phyloP scores from a whole-genome alignment of 306 rosid species.

The Fragaria iinumae region DNA sequence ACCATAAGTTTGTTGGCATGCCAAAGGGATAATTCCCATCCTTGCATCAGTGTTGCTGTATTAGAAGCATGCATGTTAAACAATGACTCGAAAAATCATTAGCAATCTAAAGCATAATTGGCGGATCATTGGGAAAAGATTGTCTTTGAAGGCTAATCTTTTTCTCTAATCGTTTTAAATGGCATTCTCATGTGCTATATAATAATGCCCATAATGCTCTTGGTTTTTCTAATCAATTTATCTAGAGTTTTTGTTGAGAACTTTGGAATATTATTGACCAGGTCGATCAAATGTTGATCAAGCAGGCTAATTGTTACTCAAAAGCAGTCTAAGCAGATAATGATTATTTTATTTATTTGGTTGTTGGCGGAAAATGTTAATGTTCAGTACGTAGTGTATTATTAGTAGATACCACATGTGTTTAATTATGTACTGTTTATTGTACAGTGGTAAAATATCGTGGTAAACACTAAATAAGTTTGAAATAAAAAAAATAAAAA shows the following conservation, averaged over 20 bases:
- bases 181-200: neutral
- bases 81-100: neutral
- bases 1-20: neutral
- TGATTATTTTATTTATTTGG: neutral
- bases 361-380: neutral
- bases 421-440: neutral
- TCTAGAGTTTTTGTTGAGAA: too few relatives aligned
- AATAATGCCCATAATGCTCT: neutral
- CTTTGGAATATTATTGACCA: neutral
- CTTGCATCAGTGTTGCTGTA: neutral
- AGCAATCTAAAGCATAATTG: neutral
- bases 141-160: neutral
- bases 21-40: neutral
- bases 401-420: neutral
- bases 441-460: too few relatives aligned
- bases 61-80: neutral
- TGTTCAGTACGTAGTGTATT: neutral
- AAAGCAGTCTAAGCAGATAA: neutral
- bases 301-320: neutral
- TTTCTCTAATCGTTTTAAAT: neutral
- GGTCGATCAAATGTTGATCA: neutral
- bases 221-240: too few relatives aligned
- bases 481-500: too few relatives aligned
- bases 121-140: neutral
- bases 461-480: too few relatives aligned